Evolutionary conservation across 768 basidiomycete species (phyloP).

Genomic region (Candolleomyces eurysporus): DNA sequence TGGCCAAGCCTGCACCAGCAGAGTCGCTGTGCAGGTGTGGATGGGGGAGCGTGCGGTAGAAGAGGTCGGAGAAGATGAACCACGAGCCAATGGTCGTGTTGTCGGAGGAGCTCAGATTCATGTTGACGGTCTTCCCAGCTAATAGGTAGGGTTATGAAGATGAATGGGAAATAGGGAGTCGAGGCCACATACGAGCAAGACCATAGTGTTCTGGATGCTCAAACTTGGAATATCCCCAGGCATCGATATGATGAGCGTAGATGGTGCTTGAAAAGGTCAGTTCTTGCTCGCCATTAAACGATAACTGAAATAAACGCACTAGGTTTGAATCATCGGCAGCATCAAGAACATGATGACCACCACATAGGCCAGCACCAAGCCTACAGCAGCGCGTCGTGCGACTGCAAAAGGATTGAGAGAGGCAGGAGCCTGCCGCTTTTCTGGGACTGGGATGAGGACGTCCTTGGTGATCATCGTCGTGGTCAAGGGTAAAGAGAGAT

Average conservation of each 20-base stretch:
- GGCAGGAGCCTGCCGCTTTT: background rate
- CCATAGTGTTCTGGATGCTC: conserved; percentile 40
- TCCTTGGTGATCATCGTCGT: background rate
- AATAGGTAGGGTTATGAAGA: background rate
- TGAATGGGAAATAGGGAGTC: background rate
- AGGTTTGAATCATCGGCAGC: conserved; percentile 38
- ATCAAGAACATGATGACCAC: conserved; percentile 29
- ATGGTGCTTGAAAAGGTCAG: conserved; percentile 24
- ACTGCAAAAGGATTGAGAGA: background rate
- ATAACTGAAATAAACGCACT: conserved; percentile 22
- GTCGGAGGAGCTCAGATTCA: conserved; percentile 59
- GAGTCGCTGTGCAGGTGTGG: conserved; percentile 30
- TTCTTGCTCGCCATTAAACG: conserved; percentile 5
- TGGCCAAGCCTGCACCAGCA: background rate
- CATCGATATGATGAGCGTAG: conserved; percentile 38
- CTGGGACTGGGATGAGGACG: background rate
- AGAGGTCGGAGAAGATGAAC: conserved; percentile 57
- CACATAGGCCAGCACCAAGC: conserved; percentile 19
- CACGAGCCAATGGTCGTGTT: conserved; percentile 65
- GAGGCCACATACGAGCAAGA: conserved; percentile 34
- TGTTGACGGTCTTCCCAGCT: conserved; percentile 64
- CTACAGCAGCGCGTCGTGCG: conserved; percentile 1
- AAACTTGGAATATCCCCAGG: conserved; percentile 34
- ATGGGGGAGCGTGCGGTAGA: conserved; percentile 38
- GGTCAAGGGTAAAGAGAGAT: background rate